Percentiles rank a stretch among this genome's conserved stretches.
Conservation (phyloP, 2,329 filamentous ascomycete genomes). For the Xylariaceae sp. region DNA sequence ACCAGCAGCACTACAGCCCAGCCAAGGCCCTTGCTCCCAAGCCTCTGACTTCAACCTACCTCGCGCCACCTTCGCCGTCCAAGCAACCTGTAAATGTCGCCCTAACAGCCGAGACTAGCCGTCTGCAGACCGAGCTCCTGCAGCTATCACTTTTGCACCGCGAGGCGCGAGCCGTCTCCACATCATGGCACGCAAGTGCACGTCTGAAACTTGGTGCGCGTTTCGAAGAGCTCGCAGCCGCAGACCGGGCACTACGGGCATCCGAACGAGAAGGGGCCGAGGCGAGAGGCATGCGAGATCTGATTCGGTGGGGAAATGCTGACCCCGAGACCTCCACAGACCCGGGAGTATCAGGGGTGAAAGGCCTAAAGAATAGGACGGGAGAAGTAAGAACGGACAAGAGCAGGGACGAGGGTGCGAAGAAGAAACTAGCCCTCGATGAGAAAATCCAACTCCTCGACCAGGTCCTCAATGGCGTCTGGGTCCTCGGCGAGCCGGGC, state of each 20-base stretch:
- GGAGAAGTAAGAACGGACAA: not conserved
- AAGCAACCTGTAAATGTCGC: constrained; percentile 67
- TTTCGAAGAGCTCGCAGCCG: constrained; percentile 49
- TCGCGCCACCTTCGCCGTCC: constrained; percentile 65
- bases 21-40: constrained; percentile 66
- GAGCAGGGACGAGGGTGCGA: constrained; percentile 9
- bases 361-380: constrained; percentile 29
- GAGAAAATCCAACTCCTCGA: constrained; percentile 65
- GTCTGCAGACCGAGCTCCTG: constrained; percentile 68
- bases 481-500: constrained; percentile 60
- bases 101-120: constrained; percentile 61
- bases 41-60: constrained; percentile 61
- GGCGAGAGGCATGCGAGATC: constrained; percentile 55
- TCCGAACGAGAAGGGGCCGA: constrained; percentile 54
- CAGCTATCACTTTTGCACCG: constrained; percentile 70
- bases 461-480: constrained; percentile 61
- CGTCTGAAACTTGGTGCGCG: constrained; percentile 51
- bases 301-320: constrained; percentile 55
- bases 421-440: constrained; percentile 47
- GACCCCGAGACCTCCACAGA: constrained; percentile 30
- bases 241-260: constrained; percentile 43
- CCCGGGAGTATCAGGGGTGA: no score
- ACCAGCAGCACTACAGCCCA: constrained; percentile 72
- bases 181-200: constrained; percentile 64
- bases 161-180: constrained; percentile 51